phyloP scores from a whole-genome alignment of 371 early-diverging fungal genomes.

The Apophysomyces trapeziformis region DNA sequence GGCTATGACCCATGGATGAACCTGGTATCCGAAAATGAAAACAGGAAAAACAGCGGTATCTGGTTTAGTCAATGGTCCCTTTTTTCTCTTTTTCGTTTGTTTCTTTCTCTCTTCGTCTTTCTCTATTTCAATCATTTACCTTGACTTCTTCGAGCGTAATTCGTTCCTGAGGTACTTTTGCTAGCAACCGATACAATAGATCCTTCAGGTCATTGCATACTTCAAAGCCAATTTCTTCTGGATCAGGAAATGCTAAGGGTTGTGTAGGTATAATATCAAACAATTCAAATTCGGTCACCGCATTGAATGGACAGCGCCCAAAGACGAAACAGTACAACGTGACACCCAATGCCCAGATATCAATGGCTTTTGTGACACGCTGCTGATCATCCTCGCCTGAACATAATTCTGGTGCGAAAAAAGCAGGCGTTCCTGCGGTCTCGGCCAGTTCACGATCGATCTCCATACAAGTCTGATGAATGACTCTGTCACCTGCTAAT shows the following conservation, averaged over 20 bases:
- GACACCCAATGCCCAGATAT: slow-evolving; percentile 99
- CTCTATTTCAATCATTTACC: slow-evolving; percentile 33
- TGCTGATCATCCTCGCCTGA: slow-evolving; percentile 29
- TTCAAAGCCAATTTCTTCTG: slow-evolving; percentile 29
- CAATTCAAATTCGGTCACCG: slow-evolving; percentile 95
- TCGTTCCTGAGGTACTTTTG: slow-evolving; percentile 86
- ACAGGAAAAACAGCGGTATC: background rate
- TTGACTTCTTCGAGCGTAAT: slow-evolving; percentile 87
- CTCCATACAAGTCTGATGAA: slow-evolving; percentile 18
- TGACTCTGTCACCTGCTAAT: slow-evolving; percentile 32
- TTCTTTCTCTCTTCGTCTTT: no score
- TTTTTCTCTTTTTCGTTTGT: no score
- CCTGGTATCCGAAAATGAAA: slow-evolving; percentile 29
- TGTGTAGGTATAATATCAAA: slow-evolving; percentile 87
- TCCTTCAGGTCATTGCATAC: slow-evolving; percentile 54
- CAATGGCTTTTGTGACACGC: slow-evolving; percentile 86
- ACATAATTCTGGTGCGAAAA: slow-evolving; percentile 97
- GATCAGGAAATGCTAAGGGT: slow-evolving; percentile 45
- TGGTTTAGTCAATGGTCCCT: no score
- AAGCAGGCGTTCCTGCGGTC: slow-evolving; percentile 97
- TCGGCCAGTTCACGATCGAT: slow-evolving; percentile 86
- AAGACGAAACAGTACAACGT: slow-evolving; percentile 96
- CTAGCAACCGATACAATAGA: slow-evolving; percentile 72
- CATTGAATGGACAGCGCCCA: slow-evolving; percentile 97
- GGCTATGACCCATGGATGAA: slow-evolving; percentile 87